Conservation (phyloP, 345 rosid species). For the Raphanus sativus region DNA sequence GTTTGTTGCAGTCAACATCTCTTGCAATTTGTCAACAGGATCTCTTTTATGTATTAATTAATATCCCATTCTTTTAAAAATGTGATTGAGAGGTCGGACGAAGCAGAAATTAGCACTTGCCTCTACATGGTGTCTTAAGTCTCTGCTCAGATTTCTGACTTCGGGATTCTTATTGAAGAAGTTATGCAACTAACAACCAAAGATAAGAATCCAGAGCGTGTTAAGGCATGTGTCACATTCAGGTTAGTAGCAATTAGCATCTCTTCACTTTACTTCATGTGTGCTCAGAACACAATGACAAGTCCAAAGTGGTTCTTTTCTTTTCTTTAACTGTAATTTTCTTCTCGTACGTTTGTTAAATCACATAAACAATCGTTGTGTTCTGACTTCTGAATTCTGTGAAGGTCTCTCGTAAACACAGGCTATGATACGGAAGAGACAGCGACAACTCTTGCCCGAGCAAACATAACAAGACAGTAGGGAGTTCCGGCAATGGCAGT, state of each 20-base stretch:
- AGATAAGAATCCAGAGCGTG: conserved; percentile 45
- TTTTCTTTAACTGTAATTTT: conserved; percentile 49
- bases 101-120: conserved; percentile 40
- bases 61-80: not conserved
- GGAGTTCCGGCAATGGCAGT: conserved; percentile 68
- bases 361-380: not conserved
- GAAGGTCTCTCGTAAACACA: conserved; percentile 32
- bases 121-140: conserved; percentile 78
- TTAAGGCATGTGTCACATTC: conserved; percentile 63
- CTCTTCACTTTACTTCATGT: not conserved
- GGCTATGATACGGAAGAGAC: conserved; percentile 65
- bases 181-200: conserved; percentile 66
- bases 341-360: not conserved
- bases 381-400: not conserved
- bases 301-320: not conserved
- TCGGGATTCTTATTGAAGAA: conserved; percentile 79
- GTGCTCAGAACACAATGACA: not conserved
- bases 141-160: conserved; percentile 79
- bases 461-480: conserved; percentile 48
- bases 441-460: conserved; percentile 24
- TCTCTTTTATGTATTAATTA: not conserved
- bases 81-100: not conserved
- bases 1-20: not conserved
- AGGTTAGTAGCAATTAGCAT: conserved; percentile 47
- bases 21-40: not conserved